These are phyloP conservation scores for Leucoagaricus sp. DNA, from an alignment of 1,284 basidiomycete genomes.

Conservation along the genomic window DNA sequence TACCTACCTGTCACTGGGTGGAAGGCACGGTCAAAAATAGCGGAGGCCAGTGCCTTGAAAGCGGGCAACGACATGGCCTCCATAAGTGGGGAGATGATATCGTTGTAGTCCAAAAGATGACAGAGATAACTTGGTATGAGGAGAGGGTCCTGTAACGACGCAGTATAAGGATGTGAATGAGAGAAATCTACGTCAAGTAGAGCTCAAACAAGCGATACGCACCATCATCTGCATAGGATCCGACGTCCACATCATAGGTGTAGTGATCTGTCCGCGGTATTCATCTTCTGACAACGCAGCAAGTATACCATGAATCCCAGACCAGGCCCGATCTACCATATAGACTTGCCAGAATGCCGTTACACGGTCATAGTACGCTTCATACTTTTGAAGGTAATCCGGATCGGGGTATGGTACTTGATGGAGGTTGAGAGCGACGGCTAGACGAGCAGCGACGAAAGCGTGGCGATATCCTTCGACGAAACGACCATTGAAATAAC, in stretches of 20 bases:
- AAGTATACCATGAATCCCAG: constrained; percentile 53
- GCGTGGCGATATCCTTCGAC: constrained; percentile 65
- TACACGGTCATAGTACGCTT: constrained; percentile 40
- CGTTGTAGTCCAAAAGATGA: constrained; percentile 18
- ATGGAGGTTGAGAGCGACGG: constrained; percentile 54
- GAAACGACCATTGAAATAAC: constrained; percentile 55
- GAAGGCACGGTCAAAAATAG: constrained; percentile 52
- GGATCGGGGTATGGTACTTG: constrained; percentile 41
- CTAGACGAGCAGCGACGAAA: constrained; percentile 56
- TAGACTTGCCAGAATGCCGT: constrained; percentile 63
- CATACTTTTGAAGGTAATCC: constrained; percentile 14
- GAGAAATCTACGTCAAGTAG: neutral
- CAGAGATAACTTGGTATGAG: constrained; percentile 7
- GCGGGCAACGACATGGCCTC: constrained; percentile 28
- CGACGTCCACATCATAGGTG: constrained; percentile 46
- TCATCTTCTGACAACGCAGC: constrained; percentile 54
- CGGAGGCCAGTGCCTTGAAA: constrained; percentile 39
- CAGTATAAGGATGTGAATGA: neutral
- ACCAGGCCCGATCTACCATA: constrained; percentile 59
- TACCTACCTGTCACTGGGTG: constrained; percentile 44
- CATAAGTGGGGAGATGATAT: constrained; percentile 25
- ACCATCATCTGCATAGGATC: constrained; percentile 22
- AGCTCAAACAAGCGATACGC: constrained; percentile 4
- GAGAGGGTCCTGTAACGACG: constrained; percentile 2
- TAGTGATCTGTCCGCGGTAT: constrained; percentile 49